Evolutionary conservation across 768 basidiomycete genomes (phyloP).

Genomic region (Nevesoporus exiguus): DNA sequence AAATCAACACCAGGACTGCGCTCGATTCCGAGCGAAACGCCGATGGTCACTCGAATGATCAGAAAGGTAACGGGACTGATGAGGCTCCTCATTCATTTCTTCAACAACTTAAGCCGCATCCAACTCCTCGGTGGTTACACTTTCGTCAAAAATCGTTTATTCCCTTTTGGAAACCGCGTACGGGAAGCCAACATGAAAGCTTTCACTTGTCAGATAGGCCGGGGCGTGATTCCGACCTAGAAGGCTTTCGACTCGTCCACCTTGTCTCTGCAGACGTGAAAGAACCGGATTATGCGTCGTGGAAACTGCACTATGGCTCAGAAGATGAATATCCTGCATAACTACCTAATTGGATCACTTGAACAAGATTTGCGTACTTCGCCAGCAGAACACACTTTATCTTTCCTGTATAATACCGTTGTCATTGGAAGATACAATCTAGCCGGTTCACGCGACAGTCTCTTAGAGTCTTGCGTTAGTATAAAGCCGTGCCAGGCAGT

Average conservation of each 20-base stretch:
- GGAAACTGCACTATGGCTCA: background rate
- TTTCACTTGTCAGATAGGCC: background rate
- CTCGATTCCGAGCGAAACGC: background rate
- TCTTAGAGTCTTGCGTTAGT: too few species aligned
- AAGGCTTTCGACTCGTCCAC: background rate
- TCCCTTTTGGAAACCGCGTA: background rate
- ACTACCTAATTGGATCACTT: too few species aligned
- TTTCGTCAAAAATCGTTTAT: background rate
- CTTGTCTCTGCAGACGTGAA: background rate
- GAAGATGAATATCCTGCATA: background rate
- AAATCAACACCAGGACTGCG: background rate
- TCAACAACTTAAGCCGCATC: background rate
- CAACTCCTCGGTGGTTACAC: background rate
- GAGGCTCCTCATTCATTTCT: background rate
- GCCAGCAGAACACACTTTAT: too few species aligned
- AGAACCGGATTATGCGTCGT: background rate
- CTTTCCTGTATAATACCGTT: too few species aligned
- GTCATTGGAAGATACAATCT: too few species aligned
- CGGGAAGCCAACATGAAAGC: background rate
- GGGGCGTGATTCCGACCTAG: background rate
- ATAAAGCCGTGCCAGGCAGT: too few species aligned
- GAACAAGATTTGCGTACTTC: too few species aligned
- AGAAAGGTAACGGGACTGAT: background rate
- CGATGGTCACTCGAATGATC: background rate
- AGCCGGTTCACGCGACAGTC: too few species aligned